Evolutionary conservation across 768 basidiomycete species (phyloP), one percentile per base, ranked within the genome.

Genomic region (Russula lepida): DNA sequence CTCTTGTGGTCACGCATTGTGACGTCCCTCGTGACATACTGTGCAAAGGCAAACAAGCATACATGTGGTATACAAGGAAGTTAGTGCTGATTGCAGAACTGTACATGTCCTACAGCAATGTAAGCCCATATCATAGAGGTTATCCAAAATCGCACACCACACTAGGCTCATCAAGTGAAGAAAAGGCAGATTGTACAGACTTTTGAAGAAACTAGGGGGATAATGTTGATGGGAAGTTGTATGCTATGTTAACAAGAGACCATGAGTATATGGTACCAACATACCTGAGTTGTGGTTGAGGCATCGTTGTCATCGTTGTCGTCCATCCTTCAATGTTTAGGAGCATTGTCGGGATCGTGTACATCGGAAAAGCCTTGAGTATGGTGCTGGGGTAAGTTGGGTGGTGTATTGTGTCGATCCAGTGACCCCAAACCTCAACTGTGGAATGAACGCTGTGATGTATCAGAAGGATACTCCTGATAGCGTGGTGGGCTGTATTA

Each of bases 21-120:
- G n/a, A n/a, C n/a, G n/a, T n/a, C n/a, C n/a, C n/a, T n/a, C n/a
- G n/a, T n/a, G n/a, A n/a, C n/a, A n/a, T n/a, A n/a, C n/a, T n/a
- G n/a, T n/a, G n/a, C n/a, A n/a, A n/a, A 56, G 39, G 37, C 27
- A 35, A 44, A 35, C 15, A 23, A 15, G 66, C 79, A 62, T 69
- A 88, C 86, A 90, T 74, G 68, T 92, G 89, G 69, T 83, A 81
- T 15, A 88, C 74, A 50, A 91, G 75, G 35, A 90, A 69, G 69
- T 84, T 88, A 64, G 79, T 80, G 1, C 79, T 75, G 39, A 89
- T 70, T 30, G 84, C 81, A 23, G 80, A 68, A 2, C 76, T 65
- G 68, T 87, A 89, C 23, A 89, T 71, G 55, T 92, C 89, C 89
- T 92, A 59, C 28, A 23, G 43, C 3, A 46, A 47, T 11, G 59